Conservation (phyloP, 257 asterid genomes). For the Voacanga thouarsii region DNA sequence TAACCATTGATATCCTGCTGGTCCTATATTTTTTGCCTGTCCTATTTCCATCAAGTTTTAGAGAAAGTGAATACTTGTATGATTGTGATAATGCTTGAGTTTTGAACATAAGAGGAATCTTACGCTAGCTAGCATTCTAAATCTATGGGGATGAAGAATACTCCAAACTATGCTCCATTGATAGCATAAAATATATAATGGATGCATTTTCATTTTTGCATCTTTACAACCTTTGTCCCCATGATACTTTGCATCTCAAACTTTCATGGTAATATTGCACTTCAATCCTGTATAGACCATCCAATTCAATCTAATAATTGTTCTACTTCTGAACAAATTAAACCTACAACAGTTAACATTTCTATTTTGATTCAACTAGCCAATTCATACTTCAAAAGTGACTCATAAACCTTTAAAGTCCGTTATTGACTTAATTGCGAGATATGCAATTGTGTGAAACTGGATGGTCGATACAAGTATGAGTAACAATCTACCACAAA, state of each 20-base stretch:
- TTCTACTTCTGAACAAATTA: not conserved
- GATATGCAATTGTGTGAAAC: too few species aligned
- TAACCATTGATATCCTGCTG: not conserved
- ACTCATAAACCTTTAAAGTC: too few species aligned
- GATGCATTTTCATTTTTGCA: not conserved
- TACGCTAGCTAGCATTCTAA: not conserved
- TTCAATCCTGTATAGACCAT: too few species aligned
- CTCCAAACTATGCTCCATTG: not conserved
- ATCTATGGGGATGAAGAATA: not conserved
- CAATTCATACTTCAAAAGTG: not conserved
- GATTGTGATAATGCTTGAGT: not conserved
- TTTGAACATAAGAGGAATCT: not conserved
- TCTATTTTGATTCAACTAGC: not conserved
- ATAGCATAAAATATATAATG: not conserved
- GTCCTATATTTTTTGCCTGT: not conserved
- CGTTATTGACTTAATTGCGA: too few species aligned
- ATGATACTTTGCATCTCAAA: not conserved
- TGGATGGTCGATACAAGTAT: too few species aligned
- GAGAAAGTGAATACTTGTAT: not conserved
- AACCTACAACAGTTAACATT: not conserved
- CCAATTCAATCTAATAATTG: not conserved
- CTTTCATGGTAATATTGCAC: too few species aligned
- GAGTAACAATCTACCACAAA: too few species aligned
- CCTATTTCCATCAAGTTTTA: not conserved
- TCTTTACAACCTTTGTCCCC: not conserved